Evolutionary conservation across 1,139 yeast genomes (phyloP).

Genomic region (Yamadazyma dendronema): DNA sequence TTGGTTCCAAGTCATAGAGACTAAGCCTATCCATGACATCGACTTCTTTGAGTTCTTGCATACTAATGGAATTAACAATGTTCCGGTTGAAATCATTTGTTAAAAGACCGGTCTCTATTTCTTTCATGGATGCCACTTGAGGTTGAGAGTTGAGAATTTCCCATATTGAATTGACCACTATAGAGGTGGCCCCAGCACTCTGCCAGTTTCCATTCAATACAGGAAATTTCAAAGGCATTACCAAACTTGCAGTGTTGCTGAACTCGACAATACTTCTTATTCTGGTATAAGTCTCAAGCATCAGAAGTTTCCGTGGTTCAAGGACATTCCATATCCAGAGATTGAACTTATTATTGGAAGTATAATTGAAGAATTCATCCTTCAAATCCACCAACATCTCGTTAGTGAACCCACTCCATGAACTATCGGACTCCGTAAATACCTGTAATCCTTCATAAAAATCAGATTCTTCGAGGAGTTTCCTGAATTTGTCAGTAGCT

Average conservation of each 20-base stretch:
- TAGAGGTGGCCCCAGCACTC: slow-evolving; percentile 25
- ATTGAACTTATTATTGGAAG: slow-evolving; percentile 33
- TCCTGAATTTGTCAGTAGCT: slow-evolving; percentile 45
- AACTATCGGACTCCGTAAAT: slow-evolving; percentile 65
- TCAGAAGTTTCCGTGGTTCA: slow-evolving; percentile 6
- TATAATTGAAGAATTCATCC: slow-evolving; percentile 73
- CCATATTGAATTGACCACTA: slow-evolving; percentile 40
- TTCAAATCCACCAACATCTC: slow-evolving; percentile 51
- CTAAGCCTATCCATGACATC: slow-evolving; percentile 4
- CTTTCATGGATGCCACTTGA: slow-evolving; percentile 25
- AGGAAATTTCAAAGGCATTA: slow-evolving; percentile 45
- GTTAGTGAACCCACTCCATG: slow-evolving; percentile 81
- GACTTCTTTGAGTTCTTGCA: slow-evolving; percentile 6
- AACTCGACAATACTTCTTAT: slow-evolving; percentile 48
- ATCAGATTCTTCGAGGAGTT: slow-evolving; percentile 76
- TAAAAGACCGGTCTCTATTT: slow-evolving; percentile 30
- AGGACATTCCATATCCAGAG: slow-evolving; percentile 43
- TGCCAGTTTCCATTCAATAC: slow-evolving; percentile 37
- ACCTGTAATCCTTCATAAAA: slow-evolving; percentile 67
- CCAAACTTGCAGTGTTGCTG: slow-evolving; percentile 44
- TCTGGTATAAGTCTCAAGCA: slow-evolving; percentile 32
- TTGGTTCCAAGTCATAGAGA: slow-evolving; percentile 8
- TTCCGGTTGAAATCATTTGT: slow-evolving; percentile 29
- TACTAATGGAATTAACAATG: slow-evolving; percentile 28
- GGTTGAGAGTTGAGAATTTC: slow-evolving; percentile 28